Conservation (phyloP, 495 filamentous ascomycete species). For the Copromyces sp. region DNA sequence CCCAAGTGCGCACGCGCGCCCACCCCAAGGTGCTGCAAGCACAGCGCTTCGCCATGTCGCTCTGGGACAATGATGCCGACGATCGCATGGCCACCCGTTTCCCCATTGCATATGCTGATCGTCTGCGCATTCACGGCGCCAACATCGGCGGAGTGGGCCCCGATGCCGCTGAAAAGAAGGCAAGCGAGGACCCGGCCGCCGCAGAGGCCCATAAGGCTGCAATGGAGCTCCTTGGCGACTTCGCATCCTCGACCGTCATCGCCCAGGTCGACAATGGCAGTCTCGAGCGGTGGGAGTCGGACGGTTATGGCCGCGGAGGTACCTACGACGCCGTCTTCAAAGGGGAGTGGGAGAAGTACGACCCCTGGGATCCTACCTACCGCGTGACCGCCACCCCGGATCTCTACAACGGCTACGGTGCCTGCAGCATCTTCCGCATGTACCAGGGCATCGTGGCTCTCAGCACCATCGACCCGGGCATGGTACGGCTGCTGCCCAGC, state of each 20-base stretch:
- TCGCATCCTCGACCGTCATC: slow-evolving; percentile 36
- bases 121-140: slow-evolving; percentile 60
- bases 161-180: slow-evolving; percentile 11
- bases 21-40: slow-evolving; percentile 64
- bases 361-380: slow-evolving; percentile 73
- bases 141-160: slow-evolving; percentile 28
- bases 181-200: slow-evolving; percentile 9
- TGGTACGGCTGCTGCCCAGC: slow-evolving; percentile 75
- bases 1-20: slow-evolving; percentile 67
- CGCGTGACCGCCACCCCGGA: slow-evolving; percentile 65
- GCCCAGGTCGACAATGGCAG: slow-evolving; percentile 81
- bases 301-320: slow-evolving; percentile 60
- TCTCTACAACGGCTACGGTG: slow-evolving; percentile 77
- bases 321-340: slow-evolving; percentile 68
- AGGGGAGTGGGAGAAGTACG: slow-evolving; percentile 78
- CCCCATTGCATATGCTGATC: slow-evolving; percentile 74
- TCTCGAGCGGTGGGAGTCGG: slow-evolving; percentile 82
- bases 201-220: slow-evolving; percentile 16
- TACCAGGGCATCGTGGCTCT: slow-evolving; percentile 85
- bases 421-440: slow-evolving; percentile 81
- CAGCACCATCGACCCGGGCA: slow-evolving; percentile 67
- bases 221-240: slow-evolving; percentile 34
- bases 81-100: slow-evolving; percentile 45
- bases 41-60: slow-evolving; percentile 68
- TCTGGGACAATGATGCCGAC: slow-evolving; percentile 70